Conservation (phyloP, 2,329 filamentous ascomycete species). For the Colletotrichum cereale region DNA sequence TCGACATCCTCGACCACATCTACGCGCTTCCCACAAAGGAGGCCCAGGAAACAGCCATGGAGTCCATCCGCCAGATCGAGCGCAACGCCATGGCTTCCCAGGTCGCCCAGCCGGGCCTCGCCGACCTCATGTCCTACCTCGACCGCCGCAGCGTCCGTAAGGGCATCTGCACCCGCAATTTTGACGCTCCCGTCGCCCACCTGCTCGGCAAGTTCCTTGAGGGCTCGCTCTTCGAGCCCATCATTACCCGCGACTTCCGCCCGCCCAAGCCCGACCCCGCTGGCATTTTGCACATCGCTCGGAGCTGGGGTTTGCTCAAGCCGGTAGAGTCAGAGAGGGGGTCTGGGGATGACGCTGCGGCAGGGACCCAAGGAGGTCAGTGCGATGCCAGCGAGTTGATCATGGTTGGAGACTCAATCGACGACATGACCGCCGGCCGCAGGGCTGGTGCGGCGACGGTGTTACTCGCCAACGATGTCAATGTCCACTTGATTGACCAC, state of each 20-base stretch:
- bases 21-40: constrained; percentile 74
- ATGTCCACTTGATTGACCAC: constrained; percentile 76
- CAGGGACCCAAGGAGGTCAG: constrained; percentile 29
- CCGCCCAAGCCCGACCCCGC: constrained; percentile 91
- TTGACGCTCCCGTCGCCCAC: constrained; percentile 82
- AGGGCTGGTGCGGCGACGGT: constrained; percentile 90
- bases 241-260: constrained; percentile 85
- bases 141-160: constrained; percentile 76
- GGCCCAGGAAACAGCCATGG: constrained; percentile 73
- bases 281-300: constrained; percentile 87
- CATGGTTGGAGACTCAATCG: constrained; percentile 84
- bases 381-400: constrained; percentile 64
- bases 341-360: constrained; percentile 1
- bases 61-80: constrained; percentile 84
- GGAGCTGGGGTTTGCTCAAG: constrained; percentile 73
- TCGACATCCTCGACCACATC: constrained; percentile 92
- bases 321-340: constrained; percentile 7
- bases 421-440: constrained; percentile 92
- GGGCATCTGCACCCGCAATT: constrained; percentile 95
- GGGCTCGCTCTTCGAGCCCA: constrained; percentile 76
- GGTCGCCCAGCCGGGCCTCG: constrained; percentile 83
- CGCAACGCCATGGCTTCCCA: constrained; percentile 83
- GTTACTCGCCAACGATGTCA: constrained; percentile 87
- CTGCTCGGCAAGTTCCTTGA: constrained; percentile 81
- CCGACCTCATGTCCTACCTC: constrained; percentile 84